These are phyloP conservation scores for Detonula confervacea DNA, from an alignment of 352 stramenopile species.

Conservation along the genomic window DNA sequence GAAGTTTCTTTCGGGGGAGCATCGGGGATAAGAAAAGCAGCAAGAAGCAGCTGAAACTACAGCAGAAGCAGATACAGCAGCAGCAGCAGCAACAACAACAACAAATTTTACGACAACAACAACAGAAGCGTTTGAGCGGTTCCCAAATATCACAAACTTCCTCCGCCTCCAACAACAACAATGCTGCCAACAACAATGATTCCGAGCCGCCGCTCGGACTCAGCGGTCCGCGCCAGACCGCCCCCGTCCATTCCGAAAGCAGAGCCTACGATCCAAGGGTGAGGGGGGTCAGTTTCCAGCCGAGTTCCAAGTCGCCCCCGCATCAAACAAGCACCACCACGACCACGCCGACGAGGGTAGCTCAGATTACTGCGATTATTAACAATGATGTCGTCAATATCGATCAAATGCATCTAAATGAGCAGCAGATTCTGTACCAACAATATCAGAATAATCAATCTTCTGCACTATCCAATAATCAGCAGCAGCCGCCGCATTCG, in stretches of 20 bases:
- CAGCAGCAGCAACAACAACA: slow-evolving; percentile 18
- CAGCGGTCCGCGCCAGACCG: slow-evolving; percentile 15
- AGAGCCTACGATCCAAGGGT: slow-evolving; percentile 8
- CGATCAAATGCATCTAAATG: slow-evolving; percentile 22
- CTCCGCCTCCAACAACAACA: background rate
- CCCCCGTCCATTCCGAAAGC: slow-evolving; percentile 7
- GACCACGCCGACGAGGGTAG: background rate
- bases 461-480: background rate
- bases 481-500: slow-evolving; percentile 1
- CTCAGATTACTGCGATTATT: too few relatives aligned
- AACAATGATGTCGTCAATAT: background rate
- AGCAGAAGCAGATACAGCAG: slow-evolving; percentile 31
- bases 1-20: slow-evolving; percentile 49
- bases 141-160: slow-evolving; percentile 10
- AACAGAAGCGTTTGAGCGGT: slow-evolving; percentile 3
- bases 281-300: slow-evolving; percentile 20
- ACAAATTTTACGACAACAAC: slow-evolving; percentile 13
- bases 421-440: slow-evolving; percentile 13
- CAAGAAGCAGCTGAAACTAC: slow-evolving; percentile 45
- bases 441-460: slow-evolving; percentile 22
- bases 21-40: slow-evolving; percentile 44
- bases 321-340: background rate
- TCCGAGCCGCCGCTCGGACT: slow-evolving; percentile 25
- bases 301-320: slow-evolving; percentile 11
- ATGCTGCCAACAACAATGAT: slow-evolving; percentile 1